Conservation (phyloP, 139 green algal genomes). For the Ettlia oleoabundans region DNA sequence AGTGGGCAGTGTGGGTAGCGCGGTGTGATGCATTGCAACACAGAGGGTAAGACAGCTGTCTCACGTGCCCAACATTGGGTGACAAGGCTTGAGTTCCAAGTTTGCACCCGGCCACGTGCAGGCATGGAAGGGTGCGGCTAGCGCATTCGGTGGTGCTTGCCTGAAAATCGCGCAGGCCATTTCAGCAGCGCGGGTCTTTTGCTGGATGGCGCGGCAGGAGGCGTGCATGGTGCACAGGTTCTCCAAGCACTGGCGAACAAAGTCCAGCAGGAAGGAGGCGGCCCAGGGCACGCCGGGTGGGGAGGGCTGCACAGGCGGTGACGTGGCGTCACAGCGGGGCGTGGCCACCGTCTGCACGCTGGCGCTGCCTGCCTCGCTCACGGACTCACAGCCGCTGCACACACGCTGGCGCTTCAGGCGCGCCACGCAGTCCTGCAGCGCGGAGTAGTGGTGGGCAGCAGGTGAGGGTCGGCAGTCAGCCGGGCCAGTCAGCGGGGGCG, state of each 20-base stretch:
- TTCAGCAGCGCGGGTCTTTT: neutral
- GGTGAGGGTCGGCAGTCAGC: no score
- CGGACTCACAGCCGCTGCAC: neutral
- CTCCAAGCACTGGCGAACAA: constrained; percentile 13
- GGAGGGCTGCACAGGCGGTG: neutral
- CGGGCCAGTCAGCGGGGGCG: no score
- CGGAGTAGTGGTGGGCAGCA: neutral
- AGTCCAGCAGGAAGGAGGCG: constrained; percentile 19
- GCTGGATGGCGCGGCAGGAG: neutral
- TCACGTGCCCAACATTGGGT: no score
- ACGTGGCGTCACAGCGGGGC: no score
- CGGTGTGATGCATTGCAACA: no score
- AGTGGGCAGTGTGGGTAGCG: no score
- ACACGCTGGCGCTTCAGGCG: constrained; percentile 1
- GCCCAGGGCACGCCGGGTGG: constrained; percentile 6
- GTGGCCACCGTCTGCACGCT: no score
- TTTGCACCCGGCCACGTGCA: neutral
- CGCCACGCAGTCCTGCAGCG: neutral
- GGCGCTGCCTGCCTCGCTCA: no score
- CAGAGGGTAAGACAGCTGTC: no score
- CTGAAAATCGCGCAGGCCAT: constrained; percentile 11
- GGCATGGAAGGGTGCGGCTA: no score
- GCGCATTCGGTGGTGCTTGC: neutral
- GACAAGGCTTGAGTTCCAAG: no score
- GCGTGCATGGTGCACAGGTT: neutral